Evolutionary conservation across 371 early-diverging fungal species (phyloP), one percentile per base, ranked within the genome.

Genomic region (Mucor velutinosus): DNA sequence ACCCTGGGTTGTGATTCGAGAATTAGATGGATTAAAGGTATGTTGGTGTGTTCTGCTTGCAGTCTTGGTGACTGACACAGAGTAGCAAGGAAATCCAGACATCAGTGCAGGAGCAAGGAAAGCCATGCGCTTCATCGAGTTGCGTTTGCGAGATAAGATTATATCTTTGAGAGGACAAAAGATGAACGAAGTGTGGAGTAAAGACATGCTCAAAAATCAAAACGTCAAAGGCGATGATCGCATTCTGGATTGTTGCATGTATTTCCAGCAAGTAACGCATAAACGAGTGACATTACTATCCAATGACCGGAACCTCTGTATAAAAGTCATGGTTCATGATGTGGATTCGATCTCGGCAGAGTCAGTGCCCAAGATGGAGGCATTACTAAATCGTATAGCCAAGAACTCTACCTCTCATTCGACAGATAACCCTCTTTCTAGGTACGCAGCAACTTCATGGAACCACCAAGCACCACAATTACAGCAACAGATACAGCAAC

Each of bases 261-360:
- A 62, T 37, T 76, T 77, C 61, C 62, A 67, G 29, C 65, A 69
- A 8, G 0, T 45, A 6, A 51, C 71, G 49, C 30, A 43, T 11
- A 60, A 70, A 39, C 62, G 33, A 0, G 66, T 79, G 21, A 68
- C 67, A 0, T 63, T 82, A 4, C 45, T 82, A 0, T 77, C 82
- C 11, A 82, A 79, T 49, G 82, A 82, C 64, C 57, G 79, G 27
- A 82, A 82, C 30, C 63, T 82, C 3, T 75, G 73, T 33, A 77
- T 82, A n/a, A 77, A 82, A 60, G 79, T 74, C n/a, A 79, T 82
- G 77, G 63, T 82, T 4, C 82, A 82, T 59, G 74, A 74, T 3
- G 63, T 82, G 15, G 65, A 68, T 7, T 43, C 77, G 0, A 41
- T 82, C 12, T 79, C 82, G 0, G 61, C 78, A 0, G 78, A 78